A percentile compares a stretch with the other conserved stretches of the same genome.
phyloP scores from a whole-genome alignment of 2,329 filamentous ascomycete species.

The Epichloe sylvatica region DNA sequence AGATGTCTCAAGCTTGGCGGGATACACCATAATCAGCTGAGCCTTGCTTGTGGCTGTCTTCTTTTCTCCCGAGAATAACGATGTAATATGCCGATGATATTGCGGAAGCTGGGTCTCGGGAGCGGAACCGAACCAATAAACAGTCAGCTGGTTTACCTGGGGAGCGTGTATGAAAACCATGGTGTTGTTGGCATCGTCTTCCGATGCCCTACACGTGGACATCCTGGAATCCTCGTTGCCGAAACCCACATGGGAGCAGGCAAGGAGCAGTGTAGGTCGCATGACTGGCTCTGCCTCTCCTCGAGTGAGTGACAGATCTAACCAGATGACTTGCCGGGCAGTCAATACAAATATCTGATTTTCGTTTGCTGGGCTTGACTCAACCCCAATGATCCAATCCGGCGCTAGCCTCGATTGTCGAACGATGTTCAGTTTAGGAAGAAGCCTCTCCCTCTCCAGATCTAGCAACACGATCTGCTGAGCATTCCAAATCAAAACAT shows the following conservation, averaged over 20 bases:
- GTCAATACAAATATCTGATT: constrained; percentile 47
- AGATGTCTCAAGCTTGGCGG: constrained; percentile 11
- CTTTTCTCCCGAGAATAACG: constrained; percentile 10
- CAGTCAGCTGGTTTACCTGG: constrained; percentile 17
- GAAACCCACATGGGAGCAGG: constrained; percentile 17
- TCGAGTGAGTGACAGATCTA: constrained; percentile 24
- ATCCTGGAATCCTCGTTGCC: constrained; percentile 15
- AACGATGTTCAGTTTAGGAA: constrained; percentile 16
- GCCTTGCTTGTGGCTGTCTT: constrained; percentile 6
- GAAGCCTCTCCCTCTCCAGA: constrained; percentile 18
- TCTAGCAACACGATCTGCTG: constrained; percentile 22
- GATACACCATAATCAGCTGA: constrained; percentile 17
- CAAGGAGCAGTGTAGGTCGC: constrained; percentile 14
- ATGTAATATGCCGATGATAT: constrained; percentile 24
- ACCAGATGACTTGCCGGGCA: constrained; percentile 32
- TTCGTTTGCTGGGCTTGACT: constrained; percentile 29
- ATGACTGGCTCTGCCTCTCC: neutral
- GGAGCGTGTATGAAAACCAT: constrained; percentile 24
- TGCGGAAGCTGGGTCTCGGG: constrained; percentile 16
- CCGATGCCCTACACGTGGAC: constrained; percentile 14
- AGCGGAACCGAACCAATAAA: constrained; percentile 21
- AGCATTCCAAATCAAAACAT: constrained; percentile 25
- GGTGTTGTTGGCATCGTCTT: constrained; percentile 9
- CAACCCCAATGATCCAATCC: constrained; percentile 41
- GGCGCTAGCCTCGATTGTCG: constrained; percentile 11